Percentiles rank a stretch among this genome's conserved stretches.
Evolutionary conservation across 2,329 filamentous ascomycete species (phyloP).

Genomic region (Cladosporium sp.): DNA sequence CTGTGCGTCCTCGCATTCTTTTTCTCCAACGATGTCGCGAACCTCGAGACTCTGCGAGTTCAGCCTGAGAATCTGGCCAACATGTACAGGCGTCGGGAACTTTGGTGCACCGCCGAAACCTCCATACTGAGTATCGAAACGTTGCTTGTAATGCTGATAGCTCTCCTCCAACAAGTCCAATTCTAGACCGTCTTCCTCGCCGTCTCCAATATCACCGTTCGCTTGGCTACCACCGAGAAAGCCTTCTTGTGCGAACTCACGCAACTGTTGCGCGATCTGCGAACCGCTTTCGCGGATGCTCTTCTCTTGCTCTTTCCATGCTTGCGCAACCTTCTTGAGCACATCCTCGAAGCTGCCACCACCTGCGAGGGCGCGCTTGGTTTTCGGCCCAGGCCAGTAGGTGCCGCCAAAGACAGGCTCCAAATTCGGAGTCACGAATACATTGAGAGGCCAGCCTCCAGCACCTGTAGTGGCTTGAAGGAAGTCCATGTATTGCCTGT

Average conservation of each 20-base stretch:
- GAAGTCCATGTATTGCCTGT: constrained; percentile 98
- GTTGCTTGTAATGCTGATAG: constrained; percentile 70
- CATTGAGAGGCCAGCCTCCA: constrained; percentile 91
- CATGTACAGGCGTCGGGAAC: constrained; percentile 82
- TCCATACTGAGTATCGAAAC: constrained; percentile 74
- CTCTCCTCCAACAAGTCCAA: constrained; percentile 90
- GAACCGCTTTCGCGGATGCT: constrained; percentile 78
- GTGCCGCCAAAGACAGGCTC: constrained; percentile 95
- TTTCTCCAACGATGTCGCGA: constrained; percentile 78
- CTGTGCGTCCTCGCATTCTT: constrained; percentile 68
- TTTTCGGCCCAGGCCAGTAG: constrained; percentile 84
- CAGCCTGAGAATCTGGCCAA: constrained; percentile 76
- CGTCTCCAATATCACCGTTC: constrained; percentile 24
- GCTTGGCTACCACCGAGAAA: constrained; percentile 47
- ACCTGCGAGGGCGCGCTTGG: constrained; percentile 44
- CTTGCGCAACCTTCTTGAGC: constrained; percentile 66
- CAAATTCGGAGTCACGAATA: constrained; percentile 91
- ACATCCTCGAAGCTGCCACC: constrained; percentile 80
- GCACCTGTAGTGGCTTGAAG: constrained; percentile 86
- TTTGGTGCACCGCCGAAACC: constrained; percentile 78
- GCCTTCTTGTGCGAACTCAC: constrained; percentile 85
- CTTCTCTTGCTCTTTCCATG: constrained; percentile 81
- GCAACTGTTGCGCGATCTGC: constrained; percentile 74
- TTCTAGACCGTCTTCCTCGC: constrained; percentile 67
- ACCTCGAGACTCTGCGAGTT: constrained; percentile 68